These are phyloP conservation scores for Hypericum perforatum DNA, from an alignment of 345 rosid species.

Conservation along the genomic window DNA sequence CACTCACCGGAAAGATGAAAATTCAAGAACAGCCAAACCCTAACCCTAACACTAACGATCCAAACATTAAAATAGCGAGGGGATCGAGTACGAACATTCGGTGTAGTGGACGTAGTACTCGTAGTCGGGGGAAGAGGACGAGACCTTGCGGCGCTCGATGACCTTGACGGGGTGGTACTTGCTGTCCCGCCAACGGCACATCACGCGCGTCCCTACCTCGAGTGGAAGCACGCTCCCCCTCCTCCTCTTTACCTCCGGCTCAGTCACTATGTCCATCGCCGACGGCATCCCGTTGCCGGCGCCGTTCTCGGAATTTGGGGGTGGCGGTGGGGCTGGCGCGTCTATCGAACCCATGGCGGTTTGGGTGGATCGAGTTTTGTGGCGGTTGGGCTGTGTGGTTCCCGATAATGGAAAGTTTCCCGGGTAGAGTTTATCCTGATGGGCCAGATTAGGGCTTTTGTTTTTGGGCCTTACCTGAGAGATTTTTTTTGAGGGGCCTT, in stretches of 20 bases:
- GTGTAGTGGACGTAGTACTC: conserved; percentile 98
- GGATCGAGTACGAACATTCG: conserved; percentile 49
- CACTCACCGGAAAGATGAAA: too few relatives aligned
- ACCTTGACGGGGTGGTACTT: conserved; percentile 94
- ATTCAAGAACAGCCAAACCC: conserved; percentile 20
- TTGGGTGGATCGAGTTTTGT: not conserved
- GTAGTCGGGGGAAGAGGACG: conserved; percentile 46
- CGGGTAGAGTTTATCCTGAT: too few relatives aligned
- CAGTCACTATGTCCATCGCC: conserved; percentile 12
- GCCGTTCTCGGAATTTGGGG: conserved; percentile 32
- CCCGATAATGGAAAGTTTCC: too few relatives aligned
- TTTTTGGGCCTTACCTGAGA: too few relatives aligned
- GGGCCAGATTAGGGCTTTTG: too few relatives aligned
- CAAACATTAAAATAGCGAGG: not conserved
- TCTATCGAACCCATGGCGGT: conserved; percentile 65
- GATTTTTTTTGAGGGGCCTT: too few relatives aligned
- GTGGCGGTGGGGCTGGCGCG: conserved; percentile 33
- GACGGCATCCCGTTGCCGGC: conserved; percentile 28
- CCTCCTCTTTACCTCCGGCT: conserved; percentile 47
- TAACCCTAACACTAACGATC: conserved; percentile 1
- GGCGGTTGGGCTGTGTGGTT: conserved; percentile 8
- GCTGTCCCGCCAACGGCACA: conserved; percentile 97
- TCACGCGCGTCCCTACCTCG: conserved; percentile 92
- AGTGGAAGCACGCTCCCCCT: conserved; percentile 55
- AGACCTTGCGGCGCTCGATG: conserved; percentile 75